Evolutionary conservation across 129 eudicot genomes (phyloP).

Genomic region (Smallanthus sonchifolius): DNA sequence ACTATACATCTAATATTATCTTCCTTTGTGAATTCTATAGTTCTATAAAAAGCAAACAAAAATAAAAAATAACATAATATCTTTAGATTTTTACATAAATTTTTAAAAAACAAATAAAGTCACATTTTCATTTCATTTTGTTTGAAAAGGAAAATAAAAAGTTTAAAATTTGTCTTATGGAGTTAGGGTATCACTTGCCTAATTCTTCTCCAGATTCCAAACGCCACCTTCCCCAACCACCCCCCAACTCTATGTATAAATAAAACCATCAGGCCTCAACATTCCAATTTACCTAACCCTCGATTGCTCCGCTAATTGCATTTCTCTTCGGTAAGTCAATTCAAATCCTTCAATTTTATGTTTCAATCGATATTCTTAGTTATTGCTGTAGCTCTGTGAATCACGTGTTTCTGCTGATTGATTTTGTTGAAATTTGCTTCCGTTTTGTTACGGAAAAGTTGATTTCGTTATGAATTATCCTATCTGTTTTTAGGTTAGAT

Average conservation of each 20-base stretch:
- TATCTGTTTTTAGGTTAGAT: slow-evolving; percentile 1
- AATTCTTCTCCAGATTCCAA: not conserved
- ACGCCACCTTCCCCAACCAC: slow-evolving; percentile 9
- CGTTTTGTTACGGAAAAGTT: not conserved
- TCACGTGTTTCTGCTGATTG: slow-evolving; percentile 2
- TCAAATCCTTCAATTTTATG: not conserved
- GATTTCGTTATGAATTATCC: not conserved
- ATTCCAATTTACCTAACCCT: not conserved
- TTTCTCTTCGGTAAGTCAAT: not conserved
- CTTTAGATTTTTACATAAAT: too few relatives aligned
- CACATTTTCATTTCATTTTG: too few relatives aligned
- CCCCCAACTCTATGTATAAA: not conserved
- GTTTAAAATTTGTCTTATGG: not conserved
- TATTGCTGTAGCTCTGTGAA: not conserved
- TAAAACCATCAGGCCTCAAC: not conserved
- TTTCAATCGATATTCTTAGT: not conserved
- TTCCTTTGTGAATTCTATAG: too few relatives aligned
- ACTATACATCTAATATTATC: too few relatives aligned
- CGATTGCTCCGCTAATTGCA: not conserved
- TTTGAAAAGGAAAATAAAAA: not conserved
- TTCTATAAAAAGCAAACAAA: too few relatives aligned
- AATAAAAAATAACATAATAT: too few relatives aligned
- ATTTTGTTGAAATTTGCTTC: not conserved
- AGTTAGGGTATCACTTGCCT: not conserved
- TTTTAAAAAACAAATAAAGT: too few relatives aligned